Percentiles rank a stretch among this genome's conserved stretches.
Conservation (phyloP, 2,329 filamentous ascomycete species). For the Diatrype stigma region DNA sequence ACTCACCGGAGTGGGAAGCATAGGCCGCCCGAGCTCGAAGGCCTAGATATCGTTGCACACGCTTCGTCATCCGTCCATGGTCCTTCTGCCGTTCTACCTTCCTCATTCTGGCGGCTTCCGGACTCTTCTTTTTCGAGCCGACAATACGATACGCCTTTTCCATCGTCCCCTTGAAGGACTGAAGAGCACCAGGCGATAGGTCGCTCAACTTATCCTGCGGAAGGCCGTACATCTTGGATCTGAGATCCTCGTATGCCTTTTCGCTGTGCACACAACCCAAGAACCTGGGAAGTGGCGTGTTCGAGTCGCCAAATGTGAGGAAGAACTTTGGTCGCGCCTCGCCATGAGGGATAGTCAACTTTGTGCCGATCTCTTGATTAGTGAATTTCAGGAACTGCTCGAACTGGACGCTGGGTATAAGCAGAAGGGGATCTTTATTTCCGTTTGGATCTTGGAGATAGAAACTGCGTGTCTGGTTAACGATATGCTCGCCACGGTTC, state of each 20-base stretch:
- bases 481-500: neutral
- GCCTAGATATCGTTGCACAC: constrained; percentile 68
- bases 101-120: constrained; percentile 41
- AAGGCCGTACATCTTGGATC: constrained; percentile 33
- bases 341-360: constrained; percentile 54
- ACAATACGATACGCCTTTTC: constrained; percentile 46
- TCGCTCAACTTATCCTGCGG: constrained; percentile 30
- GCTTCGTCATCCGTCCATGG: constrained; percentile 54
- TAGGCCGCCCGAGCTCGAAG: constrained; percentile 37
- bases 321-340: constrained; percentile 51
- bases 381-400: constrained; percentile 59
- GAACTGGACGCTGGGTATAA: constrained; percentile 66
- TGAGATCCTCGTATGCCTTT: constrained; percentile 28
- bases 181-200: constrained; percentile 33
- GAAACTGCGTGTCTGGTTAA: constrained; percentile 45
- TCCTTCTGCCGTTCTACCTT: constrained; percentile 45
- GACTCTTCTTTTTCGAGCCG: constrained; percentile 39
- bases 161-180: constrained; percentile 51
- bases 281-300: constrained; percentile 62
- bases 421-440: constrained; percentile 49
- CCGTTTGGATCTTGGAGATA: constrained; percentile 36
- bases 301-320: constrained; percentile 56
- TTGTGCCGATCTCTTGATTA: constrained; percentile 52
- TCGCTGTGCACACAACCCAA: constrained; percentile 53
- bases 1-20: constrained; percentile 6